These are phyloP conservation scores for Bocquillonia castaneifolia DNA, from an alignment of 441 rosid genomes.

Conservation along the genomic window DNA sequence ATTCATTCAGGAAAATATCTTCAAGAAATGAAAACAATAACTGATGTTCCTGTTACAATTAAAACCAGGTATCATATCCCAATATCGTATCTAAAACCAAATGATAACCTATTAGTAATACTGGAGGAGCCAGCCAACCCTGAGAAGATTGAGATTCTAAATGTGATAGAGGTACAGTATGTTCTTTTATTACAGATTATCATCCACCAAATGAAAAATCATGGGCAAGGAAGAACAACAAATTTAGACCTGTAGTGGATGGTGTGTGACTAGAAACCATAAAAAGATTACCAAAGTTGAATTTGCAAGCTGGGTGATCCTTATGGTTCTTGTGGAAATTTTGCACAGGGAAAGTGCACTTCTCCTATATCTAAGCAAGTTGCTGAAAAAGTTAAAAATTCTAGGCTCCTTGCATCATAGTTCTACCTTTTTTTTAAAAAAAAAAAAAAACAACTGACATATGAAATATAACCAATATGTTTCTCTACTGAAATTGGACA, in stretches of 20 bases:
- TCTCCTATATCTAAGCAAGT: slow-evolving; percentile 36
- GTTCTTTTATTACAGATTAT: slow-evolving; percentile 39
- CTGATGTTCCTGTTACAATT: no score
- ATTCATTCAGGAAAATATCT: not conserved
- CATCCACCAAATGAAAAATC: slow-evolving; percentile 44
- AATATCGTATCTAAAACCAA: slow-evolving; percentile 46
- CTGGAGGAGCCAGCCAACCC: slow-evolving; percentile 45
- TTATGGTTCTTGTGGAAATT: slow-evolving; percentile 46
- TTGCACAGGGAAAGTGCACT: slow-evolving; percentile 38
- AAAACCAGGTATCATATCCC: slow-evolving; percentile 67
- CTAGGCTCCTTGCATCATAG: no score
- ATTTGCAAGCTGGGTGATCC: slow-evolving; percentile 66
- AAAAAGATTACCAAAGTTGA: slow-evolving; percentile 41
- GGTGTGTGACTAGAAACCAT: slow-evolving; percentile 23
- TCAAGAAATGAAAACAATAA: no score
- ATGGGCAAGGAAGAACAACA: slow-evolving; percentile 34
- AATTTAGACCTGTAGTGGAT: slow-evolving; percentile 21
- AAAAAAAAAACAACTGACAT: no score
- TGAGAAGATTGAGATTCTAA: slow-evolving; percentile 32
- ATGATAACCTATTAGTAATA: slow-evolving; percentile 45
- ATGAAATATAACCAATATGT: no score
- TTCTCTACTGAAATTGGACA: slow-evolving; percentile 22
- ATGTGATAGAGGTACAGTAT: slow-evolving; percentile 54
- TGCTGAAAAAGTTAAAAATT: slow-evolving; percentile 38
- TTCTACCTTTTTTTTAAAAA: no score